phyloP scores from a whole-genome alignment of 176 grass and related monocot species.

The Zizania latifolia region DNA sequence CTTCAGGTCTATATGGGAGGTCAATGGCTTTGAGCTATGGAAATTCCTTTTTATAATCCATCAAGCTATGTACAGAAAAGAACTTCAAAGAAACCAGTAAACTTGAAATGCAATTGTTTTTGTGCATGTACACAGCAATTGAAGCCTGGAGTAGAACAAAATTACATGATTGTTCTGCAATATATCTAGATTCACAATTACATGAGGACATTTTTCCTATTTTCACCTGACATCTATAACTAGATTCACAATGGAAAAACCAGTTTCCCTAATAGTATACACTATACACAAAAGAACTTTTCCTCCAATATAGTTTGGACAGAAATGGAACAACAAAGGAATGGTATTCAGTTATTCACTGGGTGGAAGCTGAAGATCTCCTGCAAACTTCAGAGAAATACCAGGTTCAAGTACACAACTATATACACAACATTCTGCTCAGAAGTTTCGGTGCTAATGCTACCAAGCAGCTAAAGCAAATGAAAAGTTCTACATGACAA shows the following conservation, averaged over 20 bases:
- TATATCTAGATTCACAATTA: too few relatives aligned
- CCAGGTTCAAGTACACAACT: background rate
- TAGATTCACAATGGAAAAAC: background rate
- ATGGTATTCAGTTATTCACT: background rate
- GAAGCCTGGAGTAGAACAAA: background rate
- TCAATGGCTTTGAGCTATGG: background rate
- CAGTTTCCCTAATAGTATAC: background rate
- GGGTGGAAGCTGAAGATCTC: background rate
- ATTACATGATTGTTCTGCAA: background rate
- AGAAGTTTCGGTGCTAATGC: background rate
- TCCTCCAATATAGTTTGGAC: background rate
- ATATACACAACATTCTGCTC: background rate
- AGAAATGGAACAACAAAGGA: background rate
- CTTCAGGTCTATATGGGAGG: background rate
- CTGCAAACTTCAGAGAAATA: background rate
- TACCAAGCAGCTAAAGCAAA: background rate
- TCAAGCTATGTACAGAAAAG: background rate
- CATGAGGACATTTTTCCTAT: background rate
- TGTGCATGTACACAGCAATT: background rate
- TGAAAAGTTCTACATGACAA: background rate
- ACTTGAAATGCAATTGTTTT: background rate
- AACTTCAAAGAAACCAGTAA: background rate
- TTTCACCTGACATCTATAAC: background rate
- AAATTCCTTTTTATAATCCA: background rate
- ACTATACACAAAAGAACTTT: background rate